Base-by-base conservation (phyloP, 805 yeast genomes). In the Metschnikowia baotianmanensis region DNA sequence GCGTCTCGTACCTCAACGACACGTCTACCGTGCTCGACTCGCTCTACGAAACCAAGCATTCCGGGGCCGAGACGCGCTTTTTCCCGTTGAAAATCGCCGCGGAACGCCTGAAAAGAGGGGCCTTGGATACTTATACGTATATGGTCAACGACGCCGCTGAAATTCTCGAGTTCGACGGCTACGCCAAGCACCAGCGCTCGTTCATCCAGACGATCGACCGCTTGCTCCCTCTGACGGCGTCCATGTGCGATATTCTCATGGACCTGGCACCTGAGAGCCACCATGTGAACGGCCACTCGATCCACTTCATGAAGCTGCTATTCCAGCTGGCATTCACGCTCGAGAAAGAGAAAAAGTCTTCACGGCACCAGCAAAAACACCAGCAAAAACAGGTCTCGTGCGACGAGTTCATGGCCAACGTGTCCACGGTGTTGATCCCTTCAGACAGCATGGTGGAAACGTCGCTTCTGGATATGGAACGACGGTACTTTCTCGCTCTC, bases 161-260 rank as follows among this genome's bases (percentile, higher is more conserved):
- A n/a, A 76, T 84, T 4, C 70, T 82, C 1, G 83, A 79, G 18
- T 60, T 71, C 1, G 83, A 84, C 53, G 57, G 78, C 19, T 62
- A 58, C 37, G 87, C 93, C 1, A 70, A 71, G 37, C 76, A 78
- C 32, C 86, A 82, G 51, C 71, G 78, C 50, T 77, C 90, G 0
- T 76, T 75, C 21, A 77, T 87, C 10, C 87, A 84, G 43, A 88
- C 85, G 1, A 67, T 84, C 2, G 78, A 77, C 41, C 51, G 62
- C 13, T 51, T 74, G 9, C 47, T 83, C 1, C 65, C 69, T 11
- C 26, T 52, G 23, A 62, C 62, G 53, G 63, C 63, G 34, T 43
- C 55, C 20, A 46, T 67, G 15, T 71, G 69, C 52, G 67, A 66
- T 3, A 52, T 71, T 9, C 45, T 78, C 6, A 31, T 67, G 38